phyloP scores from a whole-genome alignment of 192 early-diverging fungal species.

The Coemansia guatemalensis region DNA sequence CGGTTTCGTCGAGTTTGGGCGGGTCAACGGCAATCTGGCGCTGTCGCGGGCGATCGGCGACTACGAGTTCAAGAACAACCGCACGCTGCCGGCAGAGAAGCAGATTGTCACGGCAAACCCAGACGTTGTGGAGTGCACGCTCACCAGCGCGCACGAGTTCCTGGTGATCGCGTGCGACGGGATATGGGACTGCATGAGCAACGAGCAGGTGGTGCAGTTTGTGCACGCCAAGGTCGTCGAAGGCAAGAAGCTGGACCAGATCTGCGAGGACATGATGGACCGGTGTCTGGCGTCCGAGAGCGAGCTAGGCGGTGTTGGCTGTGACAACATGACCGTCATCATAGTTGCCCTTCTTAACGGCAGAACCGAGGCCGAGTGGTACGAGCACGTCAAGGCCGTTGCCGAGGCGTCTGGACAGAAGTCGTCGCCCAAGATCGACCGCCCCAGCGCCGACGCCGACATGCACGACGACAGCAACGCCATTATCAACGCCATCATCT shows the following conservation, averaged over 20 bases:
- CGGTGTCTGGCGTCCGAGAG: constrained; percentile 85
- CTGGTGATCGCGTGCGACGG: constrained; percentile 97
- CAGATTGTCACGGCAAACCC: constrained; percentile 95
- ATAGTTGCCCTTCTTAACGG: constrained; percentile 87
- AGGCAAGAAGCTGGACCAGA: constrained; percentile 59
- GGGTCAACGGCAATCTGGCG: constrained; percentile 99
- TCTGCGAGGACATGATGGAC: constrained; percentile 92
- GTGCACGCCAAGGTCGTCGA: constrained; percentile 69
- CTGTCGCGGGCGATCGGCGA: constrained; percentile 97
- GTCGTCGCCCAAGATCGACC: constrained; percentile 44
- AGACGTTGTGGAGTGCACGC: constrained; percentile 64
- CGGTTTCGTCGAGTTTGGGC: constrained; percentile 97
- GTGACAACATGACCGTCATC: constrained; percentile 99
- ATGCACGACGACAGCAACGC: constrained; percentile 27
- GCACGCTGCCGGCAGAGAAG: constrained; percentile 70
- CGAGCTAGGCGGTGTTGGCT: constrained; percentile 90
- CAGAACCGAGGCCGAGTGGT: constrained; percentile 77
- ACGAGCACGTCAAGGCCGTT: constrained; percentile 47
- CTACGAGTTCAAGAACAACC: constrained; percentile 97
- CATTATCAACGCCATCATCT: constrained; percentile 36
- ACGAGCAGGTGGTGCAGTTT: constrained; percentile 88
- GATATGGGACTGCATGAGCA: constrained; percentile 97
- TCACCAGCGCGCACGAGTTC: constrained; percentile 72
- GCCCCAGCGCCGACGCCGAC: constrained; percentile 19
- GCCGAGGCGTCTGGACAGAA: constrained; percentile 46